Base-by-base conservation (phyloP, 1,284 basidiomycete species). In the Fomitiporia mediterranea region DNA sequence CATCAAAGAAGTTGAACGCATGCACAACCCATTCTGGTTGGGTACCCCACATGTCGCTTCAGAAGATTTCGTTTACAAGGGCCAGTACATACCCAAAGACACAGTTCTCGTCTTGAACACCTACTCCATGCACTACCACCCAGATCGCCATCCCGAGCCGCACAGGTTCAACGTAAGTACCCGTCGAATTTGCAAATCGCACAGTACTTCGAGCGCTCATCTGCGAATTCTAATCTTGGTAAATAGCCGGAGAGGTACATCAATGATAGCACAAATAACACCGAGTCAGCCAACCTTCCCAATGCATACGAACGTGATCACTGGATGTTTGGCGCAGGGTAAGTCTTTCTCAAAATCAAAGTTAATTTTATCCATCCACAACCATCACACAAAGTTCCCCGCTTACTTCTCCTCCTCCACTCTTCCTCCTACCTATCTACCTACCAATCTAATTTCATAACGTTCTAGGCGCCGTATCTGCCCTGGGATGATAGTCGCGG, bases 221-320 rank as follows among this genome's bases (percentile, higher is more conserved):
- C 35, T 19, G 61, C 25, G n/a, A n/a, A 34, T 34, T 34, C 32
- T 34, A 6, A 34, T 62, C 48, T 9, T 65, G 66, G 13, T 15
- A 13, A 11, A 58, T 67, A 70, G 55, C 71, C 70, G n/a, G 69
- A 72, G 30, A 67, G 71, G 30, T 72, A 68, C 58, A 28, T 70
- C 9, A 66, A 65, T 8, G 68, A 73, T 50, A 50, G 62, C 1
- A 60, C 67, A 19, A 66, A 62, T 17, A 67, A 63, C 49, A 60
- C 63, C 3, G 70, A 70, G 58, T 70, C 69, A 5, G 66, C 74
- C 2, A 74, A 75, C 28, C 64, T 74, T 37, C 51, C 69, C 1
- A 66, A 77, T 57, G 65, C 70, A 2, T 67, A 70, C 62, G 66
- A 73, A 53, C 68, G 75, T 32, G 76, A 78, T 57, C 74, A 78